Percentiles rank a stretch among this genome's conserved stretches.
phyloP scores from a whole-genome alignment of 139 green algal genomes.

The Zygnema cylindricum region DNA sequence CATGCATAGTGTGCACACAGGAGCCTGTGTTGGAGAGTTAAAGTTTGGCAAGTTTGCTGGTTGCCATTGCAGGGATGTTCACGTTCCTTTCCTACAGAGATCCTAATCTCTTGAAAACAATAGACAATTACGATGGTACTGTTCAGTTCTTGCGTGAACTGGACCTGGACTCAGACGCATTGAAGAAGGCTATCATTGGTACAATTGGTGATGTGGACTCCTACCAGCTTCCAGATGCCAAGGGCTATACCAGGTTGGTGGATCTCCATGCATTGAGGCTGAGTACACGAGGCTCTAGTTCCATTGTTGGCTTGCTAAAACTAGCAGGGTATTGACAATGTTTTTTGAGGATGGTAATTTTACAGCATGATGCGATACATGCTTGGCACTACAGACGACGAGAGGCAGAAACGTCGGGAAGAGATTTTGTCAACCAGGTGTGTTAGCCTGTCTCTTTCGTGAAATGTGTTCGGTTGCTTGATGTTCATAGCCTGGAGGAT shows the following conservation, averaged over 20 bases:
- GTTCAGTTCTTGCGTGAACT: constrained; percentile 82
- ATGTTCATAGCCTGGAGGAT: background rate
- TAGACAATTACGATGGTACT: constrained; percentile 89
- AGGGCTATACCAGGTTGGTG: constrained; percentile 69
- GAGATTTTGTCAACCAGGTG: constrained; percentile 77
- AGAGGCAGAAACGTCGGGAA: constrained; percentile 89
- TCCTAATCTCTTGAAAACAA: constrained; percentile 93
- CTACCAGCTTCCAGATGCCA: constrained; percentile 94
- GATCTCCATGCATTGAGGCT: too few species aligned
- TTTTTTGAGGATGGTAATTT: too few species aligned
- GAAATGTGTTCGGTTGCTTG: constrained; percentile 16
- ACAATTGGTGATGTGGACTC: constrained; percentile 92
- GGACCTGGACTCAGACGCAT: constrained; percentile 79
- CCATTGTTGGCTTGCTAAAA: too few species aligned
- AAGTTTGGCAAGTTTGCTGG: too few species aligned
- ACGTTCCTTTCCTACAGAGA: constrained; percentile 93
- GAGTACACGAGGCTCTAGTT: too few species aligned
- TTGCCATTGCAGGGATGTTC: constrained; percentile 77
- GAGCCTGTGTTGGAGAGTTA: background rate
- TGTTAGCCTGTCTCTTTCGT: constrained; percentile 2
- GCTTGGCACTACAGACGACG: constrained; percentile 87
- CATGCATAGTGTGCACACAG: background rate
- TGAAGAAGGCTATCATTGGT: constrained; percentile 95
- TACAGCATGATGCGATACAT: constrained; percentile 84
- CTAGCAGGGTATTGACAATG: too few species aligned